Percentiles rank a stretch among this genome's conserved stretches.
Evolutionary conservation across 192 early-diverging fungal genomes (phyloP).

Genomic region (Phlyctochytrium bullatum): DNA sequence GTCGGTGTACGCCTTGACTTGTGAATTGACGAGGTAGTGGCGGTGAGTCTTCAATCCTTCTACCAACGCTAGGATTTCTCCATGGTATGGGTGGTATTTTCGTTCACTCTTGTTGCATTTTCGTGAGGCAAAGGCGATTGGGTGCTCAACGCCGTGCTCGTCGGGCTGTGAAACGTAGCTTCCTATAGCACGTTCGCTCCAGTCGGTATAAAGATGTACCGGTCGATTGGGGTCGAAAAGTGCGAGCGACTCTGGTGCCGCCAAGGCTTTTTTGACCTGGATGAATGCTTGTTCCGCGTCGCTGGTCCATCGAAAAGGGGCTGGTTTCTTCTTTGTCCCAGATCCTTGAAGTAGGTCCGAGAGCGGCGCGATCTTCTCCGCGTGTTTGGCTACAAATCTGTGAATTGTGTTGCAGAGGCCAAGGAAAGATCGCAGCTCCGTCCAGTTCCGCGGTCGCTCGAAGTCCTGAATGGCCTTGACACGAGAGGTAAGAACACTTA

Average conservation of each 20-base stretch:
- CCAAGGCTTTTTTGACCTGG: neutral
- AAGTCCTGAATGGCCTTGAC: neutral
- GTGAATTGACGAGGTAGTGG: constrained; percentile 18
- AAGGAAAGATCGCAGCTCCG: constrained; percentile 18
- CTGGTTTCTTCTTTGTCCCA: constrained; percentile 3
- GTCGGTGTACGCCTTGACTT: neutral
- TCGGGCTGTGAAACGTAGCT: neutral
- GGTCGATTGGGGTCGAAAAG: constrained; percentile 1
- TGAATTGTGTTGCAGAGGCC: constrained; percentile 22
- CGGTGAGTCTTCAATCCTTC: neutral
- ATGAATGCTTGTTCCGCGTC: neutral
- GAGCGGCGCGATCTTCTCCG: constrained; percentile 4
- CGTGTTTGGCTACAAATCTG: constrained; percentile 9
- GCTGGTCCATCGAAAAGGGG: neutral
- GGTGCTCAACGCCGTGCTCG: too few species aligned
- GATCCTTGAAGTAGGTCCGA: constrained; percentile 11
- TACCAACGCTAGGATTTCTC: constrained; percentile 16
- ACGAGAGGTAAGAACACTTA: neutral
- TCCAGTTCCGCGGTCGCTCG: neutral
- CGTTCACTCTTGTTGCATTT: constrained; percentile 11
- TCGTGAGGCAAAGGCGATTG: constrained; percentile 14
- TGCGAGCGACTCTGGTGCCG: constrained; percentile 3
- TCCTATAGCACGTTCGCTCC: too few species aligned
- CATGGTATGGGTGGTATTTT: constrained; percentile 22
- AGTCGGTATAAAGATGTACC: constrained; percentile 12